Conservation (phyloP, 768 basidiomycete species). For the Serendipita sp. region DNA sequence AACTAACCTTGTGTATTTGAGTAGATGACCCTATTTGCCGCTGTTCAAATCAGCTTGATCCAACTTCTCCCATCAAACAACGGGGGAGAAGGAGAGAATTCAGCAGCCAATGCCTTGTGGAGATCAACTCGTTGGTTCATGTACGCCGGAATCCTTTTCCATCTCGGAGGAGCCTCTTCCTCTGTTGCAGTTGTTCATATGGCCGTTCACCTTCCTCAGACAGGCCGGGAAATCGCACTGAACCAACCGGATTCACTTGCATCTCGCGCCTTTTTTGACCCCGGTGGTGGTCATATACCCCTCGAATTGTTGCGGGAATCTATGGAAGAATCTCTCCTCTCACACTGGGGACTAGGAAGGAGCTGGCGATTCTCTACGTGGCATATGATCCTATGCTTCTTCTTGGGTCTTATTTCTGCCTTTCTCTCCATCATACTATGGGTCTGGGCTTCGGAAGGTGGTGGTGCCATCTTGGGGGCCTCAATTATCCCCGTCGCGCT, state of each 20-base stretch:
- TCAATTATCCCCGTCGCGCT: neutral
- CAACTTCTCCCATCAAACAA: neutral
- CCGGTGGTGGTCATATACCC: neutral
- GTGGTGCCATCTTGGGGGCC: neutral
- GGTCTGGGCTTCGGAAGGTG: neutral
- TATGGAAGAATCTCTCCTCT: neutral
- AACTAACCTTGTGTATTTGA: neutral
- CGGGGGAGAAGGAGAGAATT: neutral
- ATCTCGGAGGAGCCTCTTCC: neutral
- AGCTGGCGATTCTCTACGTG: neutral
- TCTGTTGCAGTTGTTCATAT: neutral
- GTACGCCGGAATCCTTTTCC: neutral
- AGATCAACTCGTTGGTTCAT: neutral
- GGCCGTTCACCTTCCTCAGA: neutral
- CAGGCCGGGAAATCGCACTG: neutral
- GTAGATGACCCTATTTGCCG: neutral
- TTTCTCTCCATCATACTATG: neutral
- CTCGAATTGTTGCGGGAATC: neutral
- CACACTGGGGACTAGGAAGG: neutral
- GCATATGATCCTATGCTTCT: neutral
- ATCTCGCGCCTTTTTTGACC: neutral
- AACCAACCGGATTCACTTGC: neutral
- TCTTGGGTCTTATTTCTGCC: neutral
- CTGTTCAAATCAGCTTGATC: neutral
- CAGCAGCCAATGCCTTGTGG: neutral